A percentile compares a stretch with the other conserved stretches of the same genome.
These are phyloP conservation scores for Chalciporus sp. DNA, from an alignment of 1,284 basidiomycete species.

Conservation along the genomic window DNA sequence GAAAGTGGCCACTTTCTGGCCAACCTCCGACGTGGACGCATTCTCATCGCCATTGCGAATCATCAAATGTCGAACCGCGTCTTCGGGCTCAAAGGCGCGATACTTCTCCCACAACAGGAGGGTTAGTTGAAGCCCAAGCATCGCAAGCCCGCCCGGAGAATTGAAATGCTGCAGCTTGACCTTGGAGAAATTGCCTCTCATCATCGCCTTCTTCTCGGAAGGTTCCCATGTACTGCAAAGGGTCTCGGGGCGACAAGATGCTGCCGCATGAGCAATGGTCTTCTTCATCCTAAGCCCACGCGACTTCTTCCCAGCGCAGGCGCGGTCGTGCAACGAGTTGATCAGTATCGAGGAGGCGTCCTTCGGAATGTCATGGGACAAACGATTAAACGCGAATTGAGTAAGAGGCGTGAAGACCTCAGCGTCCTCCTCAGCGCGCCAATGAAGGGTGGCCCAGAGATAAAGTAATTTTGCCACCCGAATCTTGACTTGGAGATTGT, in stretches of 20 bases:
- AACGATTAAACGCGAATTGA: conserved; percentile 36
- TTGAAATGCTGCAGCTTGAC: conserved; percentile 37
- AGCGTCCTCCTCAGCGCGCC: conserved; percentile 55
- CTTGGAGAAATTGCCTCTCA: conserved; percentile 24
- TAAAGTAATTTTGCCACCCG: conserved; percentile 69
- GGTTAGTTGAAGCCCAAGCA: conserved; percentile 48
- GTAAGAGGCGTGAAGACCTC: conserved; percentile 41
- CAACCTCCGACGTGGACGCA: conserved; percentile 28
- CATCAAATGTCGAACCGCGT: conserved; percentile 42
- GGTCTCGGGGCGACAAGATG: conserved; percentile 22
- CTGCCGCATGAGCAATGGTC: conserved; percentile 29
- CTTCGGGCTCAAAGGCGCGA: conserved; percentile 42
- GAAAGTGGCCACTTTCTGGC: conserved; percentile 31
- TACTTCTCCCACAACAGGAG: conserved; percentile 39
- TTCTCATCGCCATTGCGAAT: conserved; percentile 24
- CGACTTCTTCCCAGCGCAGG: conserved; percentile 23
- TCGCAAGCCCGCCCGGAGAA: conserved; percentile 37
- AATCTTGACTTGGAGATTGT: conserved; percentile 58
- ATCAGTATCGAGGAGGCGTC: conserved; percentile 27
- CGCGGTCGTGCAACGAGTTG: conserved; percentile 27
- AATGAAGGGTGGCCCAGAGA: conserved; percentile 78
- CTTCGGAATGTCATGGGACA: conserved; percentile 33
- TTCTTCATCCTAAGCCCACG: conserved; percentile 28
- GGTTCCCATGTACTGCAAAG: conserved; percentile 32
- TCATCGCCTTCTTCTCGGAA: conserved; percentile 31